These are phyloP conservation scores for Aspergillus texensis DNA, from an alignment of 2,329 filamentous ascomycete species.

Conservation along the genomic window DNA sequence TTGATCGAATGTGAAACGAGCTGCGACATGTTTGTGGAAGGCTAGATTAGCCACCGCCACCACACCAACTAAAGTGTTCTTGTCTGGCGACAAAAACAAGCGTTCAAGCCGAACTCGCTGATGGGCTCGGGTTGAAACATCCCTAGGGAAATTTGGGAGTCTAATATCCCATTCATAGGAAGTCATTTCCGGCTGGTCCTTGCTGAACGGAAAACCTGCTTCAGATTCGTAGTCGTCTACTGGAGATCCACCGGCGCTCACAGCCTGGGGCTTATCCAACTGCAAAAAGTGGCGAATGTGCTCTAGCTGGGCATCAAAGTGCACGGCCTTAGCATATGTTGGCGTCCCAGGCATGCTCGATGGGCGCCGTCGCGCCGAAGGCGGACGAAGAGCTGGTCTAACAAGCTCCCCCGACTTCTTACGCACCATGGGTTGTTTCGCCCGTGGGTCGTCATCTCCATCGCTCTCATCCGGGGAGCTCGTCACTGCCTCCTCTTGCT, in stretches of 20 bases:
- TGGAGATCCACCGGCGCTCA: constrained; percentile 91
- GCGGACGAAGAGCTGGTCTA: constrained; percentile 80
- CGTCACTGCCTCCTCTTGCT: constrained; percentile 45
- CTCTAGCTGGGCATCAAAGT: constrained; percentile 95
- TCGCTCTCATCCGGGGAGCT: constrained; percentile 49
- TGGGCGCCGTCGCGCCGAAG: constrained; percentile 73
- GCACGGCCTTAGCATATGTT: constrained; percentile 94
- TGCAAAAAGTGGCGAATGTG: constrained; percentile 95
- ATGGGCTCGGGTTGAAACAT: constrained; percentile 62
- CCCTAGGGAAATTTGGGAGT: constrained; percentile 77
- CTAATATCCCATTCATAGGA: constrained; percentile 85
- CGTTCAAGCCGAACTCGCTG: constrained; percentile 77
- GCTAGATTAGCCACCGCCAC: constrained; percentile 85
- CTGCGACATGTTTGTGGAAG: constrained; percentile 86
- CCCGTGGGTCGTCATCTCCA: constrained; percentile 65
- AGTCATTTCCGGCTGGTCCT: constrained; percentile 52
- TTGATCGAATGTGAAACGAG: constrained; percentile 93
- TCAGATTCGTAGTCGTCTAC: constrained; percentile 87
- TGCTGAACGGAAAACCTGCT: constrained; percentile 81
- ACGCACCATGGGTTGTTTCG: constrained; percentile 88
- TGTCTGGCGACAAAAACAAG: constrained; percentile 83
- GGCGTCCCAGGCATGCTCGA: constrained; percentile 98
- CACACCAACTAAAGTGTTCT: constrained; percentile 81
- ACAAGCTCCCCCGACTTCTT: constrained; percentile 99
- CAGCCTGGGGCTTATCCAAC: constrained; percentile 90